Base-by-base conservation (phyloP, 805 yeast genomes). In the Metschnikowia anglica region DNA sequence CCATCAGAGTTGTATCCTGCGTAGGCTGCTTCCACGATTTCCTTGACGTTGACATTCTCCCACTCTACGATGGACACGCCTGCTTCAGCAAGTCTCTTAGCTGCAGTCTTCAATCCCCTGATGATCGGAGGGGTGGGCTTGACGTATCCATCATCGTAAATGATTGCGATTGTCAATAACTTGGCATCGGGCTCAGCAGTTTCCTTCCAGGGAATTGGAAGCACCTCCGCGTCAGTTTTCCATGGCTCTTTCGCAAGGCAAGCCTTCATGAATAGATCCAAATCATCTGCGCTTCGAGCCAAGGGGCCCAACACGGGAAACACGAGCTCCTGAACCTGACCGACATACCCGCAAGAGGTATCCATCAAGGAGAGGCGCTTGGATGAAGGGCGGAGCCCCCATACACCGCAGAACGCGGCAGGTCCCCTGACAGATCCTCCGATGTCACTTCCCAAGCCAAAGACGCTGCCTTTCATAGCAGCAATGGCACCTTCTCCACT, bases 401-500 rank as follows among this genome's bases (percentile, higher is more conserved):
- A 51, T 4, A 51, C 53, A 5, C 55, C 55, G 26, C 55, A 51
- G 33, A 49, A 49, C 5, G 52, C 55, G 2, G 55, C 55, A 12
- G 55, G 55, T 17, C 49, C 38, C 18, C 55, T 39, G 32, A 52
- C 49, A 27, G 54, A 50, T 11, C 55, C 55, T 2, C 55, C 55
- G 16, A 52, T 52, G 28, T 52, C 55, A 29, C 53, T 48, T 4
- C 55, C 55, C 32, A 52, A 33, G 2, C 55, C 55, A 19, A 52
- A 51, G 17, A 48, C 54, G 23, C 51, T 43, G 25, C 55, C 55
- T 18, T 49, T 48, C 47, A 50, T 45, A 11, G 55, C 54, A 6
- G 53, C 52, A 33, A 52, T 44, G 4, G 51, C 55, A 27, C 55
- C 55, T 23, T 52, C 55, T 6, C 55, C 55, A 27, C 49, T 43